These are phyloP conservation scores for Centrapalus pauciflorus DNA, from an alignment of 129 eudicot genomes.

Conservation along the genomic window DNA sequence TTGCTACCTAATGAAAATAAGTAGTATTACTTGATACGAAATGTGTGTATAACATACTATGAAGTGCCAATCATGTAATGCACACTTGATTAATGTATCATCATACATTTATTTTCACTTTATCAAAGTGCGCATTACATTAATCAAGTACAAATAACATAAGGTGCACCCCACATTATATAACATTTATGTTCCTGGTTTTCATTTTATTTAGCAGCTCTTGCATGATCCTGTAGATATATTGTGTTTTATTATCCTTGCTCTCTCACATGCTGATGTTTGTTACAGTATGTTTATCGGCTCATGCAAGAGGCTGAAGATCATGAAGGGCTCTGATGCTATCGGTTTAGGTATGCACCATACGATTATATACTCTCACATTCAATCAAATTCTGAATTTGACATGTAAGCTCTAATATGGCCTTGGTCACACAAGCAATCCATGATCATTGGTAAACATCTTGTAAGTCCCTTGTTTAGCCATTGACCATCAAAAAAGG, in stretches of 20 bases:
- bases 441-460: neutral
- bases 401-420: neutral
- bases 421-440: neutral
- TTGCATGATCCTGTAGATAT: neutral
- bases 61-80: no score
- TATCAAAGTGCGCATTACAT: no score
- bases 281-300: constrained; percentile 70
- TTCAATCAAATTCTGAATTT: neutral
- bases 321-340: constrained; percentile 95
- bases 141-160: no score
- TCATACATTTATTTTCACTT: no score
- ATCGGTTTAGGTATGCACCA: constrained; percentile 65
- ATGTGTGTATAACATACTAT: no score
- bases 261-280: neutral
- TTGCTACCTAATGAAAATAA: neutral
- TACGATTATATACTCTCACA: neutral
- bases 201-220: neutral
- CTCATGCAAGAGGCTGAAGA: constrained; percentile 86
- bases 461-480: neutral
- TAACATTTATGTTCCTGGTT: neutral
- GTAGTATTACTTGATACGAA: neutral
- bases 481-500: neutral
- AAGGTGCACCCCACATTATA: neutral
- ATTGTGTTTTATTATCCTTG: neutral
- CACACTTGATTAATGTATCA: no score